Evolutionary conservation across 2,329 filamentous ascomycete species (phyloP).

Genomic region (Arthrobotrys sphaeroides): DNA sequence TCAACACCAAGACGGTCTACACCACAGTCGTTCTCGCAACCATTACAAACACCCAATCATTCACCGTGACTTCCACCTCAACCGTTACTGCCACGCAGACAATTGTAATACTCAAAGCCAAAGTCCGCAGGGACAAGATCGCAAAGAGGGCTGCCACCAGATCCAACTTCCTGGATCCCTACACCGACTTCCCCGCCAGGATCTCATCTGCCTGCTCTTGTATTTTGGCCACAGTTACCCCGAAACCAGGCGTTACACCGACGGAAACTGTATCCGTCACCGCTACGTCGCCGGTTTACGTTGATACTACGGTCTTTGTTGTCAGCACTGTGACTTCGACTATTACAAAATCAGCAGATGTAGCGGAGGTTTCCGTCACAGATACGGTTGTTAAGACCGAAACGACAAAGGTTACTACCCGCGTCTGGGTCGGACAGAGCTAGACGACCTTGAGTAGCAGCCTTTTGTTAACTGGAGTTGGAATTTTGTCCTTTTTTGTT

Average conservation of each 20-base stretch:
- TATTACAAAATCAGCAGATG: background rate
- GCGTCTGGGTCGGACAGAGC: background rate
- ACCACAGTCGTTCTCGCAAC: slow-evolving; percentile 4
- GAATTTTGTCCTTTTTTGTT: background rate
- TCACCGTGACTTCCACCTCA: slow-evolving; percentile 57
- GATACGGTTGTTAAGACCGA: slow-evolving; percentile 2
- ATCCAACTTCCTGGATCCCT: background rate
- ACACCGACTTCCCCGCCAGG: background rate
- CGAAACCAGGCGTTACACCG: background rate
- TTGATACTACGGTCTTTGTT: slow-evolving; percentile 6
- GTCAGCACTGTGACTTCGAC: slow-evolving; percentile 7
- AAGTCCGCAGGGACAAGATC: slow-evolving; percentile 23
- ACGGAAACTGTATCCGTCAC: slow-evolving; percentile 14
- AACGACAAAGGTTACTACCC: background rate
- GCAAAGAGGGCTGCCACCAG: background rate
- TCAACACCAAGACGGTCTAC: background rate
- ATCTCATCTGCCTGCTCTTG: slow-evolving; percentile 24
- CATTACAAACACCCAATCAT: slow-evolving; percentile 16
- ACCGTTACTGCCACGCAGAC: slow-evolving; percentile 49
- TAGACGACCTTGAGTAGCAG: background rate
- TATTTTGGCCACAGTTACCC: background rate
- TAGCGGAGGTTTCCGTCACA: background rate
- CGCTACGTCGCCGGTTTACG: background rate
- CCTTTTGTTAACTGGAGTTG: background rate
- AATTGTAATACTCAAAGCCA: slow-evolving; percentile 33